Conservation (phyloP, 2,329 filamentous ascomycete genomes). For the Alternaria ventricosa region DNA sequence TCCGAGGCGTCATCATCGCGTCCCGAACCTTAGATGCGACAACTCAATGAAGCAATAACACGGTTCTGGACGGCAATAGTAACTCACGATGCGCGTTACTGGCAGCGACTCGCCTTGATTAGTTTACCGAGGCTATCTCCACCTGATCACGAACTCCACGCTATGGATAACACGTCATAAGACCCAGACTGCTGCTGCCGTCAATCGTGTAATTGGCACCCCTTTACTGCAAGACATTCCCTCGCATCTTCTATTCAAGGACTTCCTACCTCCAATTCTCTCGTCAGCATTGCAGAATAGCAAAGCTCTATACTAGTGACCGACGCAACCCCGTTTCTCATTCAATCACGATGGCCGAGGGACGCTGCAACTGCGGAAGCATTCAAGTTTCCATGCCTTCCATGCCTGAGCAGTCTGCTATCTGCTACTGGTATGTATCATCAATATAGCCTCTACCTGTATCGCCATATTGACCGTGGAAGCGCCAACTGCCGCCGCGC, state of each 20-base stretch:
- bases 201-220: background rate
- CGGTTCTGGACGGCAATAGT: background rate
- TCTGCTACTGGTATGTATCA: conserved; percentile 40
- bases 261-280: background rate
- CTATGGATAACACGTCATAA: background rate
- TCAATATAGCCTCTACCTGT: no score
- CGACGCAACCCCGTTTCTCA: background rate
- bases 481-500: conserved; percentile 42
- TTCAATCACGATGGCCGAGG: conserved; percentile 26
- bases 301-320: background rate
- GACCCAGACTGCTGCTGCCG: background rate
- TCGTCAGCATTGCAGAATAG: background rate
- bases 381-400: conserved; percentile 35
- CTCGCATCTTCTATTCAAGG: no score
- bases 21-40: no score
- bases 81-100: background rate
- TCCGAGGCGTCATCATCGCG: background rate
- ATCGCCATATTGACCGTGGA: background rate
- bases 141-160: background rate
- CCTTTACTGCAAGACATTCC: background rate
- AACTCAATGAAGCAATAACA: background rate
- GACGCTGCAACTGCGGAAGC: conserved; percentile 40
- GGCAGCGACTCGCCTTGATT: background rate
- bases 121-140: background rate
- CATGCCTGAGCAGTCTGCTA: conserved; percentile 25